Evolutionary conservation across 1,284 basidiomycete species (phyloP), one percentile per base, ranked within the genome.

Genomic region (Stygiomarasmius scandens): DNA sequence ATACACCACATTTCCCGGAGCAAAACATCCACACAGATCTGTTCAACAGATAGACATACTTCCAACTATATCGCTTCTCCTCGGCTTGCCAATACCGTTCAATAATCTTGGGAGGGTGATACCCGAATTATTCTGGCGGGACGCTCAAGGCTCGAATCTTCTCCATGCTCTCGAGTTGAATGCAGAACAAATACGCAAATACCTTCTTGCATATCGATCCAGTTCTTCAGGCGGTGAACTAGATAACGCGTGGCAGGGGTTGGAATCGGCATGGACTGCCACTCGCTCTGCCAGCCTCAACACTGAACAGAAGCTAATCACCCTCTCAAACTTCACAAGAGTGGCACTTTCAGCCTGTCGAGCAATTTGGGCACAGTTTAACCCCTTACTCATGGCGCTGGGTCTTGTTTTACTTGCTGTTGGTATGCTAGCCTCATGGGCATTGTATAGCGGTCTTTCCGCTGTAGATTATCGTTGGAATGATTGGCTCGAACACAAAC

Each of bases 11-110:
- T 95, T 91, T 72, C 92, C 91, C 0, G 84, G 80, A 1, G 77
- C 85, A 2, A 64, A 71, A 0, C 67, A 74, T 1, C 74, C 80
- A 0, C 81, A 89, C 64, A 86, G 95, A 8, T 81, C 81, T 14
- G 82, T 96, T 51, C 89, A 96, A 63, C 97, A 99, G 74, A 97
- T 99, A 65, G 96, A 98, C 73, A 79, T 99, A 32, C 86, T 98
- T 0, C 94, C 96, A 0, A 91, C 95, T 0, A 72, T 99, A 27
- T 88, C 95, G 2, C 82, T 98, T n/a, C 83, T 98, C 8, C 86
- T 99, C 11, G 96, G 96, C 20, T 74, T 97, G 2, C 94, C 95
- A 0, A 91, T 99, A 49, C 97, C 97, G 0, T 98, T 91, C 78
- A 98, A 96, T 74, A 98, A 94, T 65, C 87, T 99, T 14, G 97